These are phyloP conservation scores for Trichosporon inkin DNA, from an alignment of 1,284 basidiomycete species.

Conservation along the genomic window DNA sequence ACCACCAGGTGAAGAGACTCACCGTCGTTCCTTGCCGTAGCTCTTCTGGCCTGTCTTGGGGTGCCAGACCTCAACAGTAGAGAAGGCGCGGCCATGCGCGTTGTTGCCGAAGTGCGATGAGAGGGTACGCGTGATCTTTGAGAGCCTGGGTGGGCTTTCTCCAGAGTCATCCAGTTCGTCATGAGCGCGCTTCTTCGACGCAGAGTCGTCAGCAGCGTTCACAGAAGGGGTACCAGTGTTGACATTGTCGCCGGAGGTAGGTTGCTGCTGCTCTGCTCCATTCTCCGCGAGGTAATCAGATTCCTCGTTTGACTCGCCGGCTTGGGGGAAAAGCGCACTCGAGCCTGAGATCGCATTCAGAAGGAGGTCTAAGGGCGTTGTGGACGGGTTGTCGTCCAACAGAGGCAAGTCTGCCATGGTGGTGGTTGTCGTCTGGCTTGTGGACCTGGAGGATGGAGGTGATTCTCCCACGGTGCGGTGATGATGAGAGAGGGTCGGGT, in stretches of 20 bases:
- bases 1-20: constrained; percentile 5
- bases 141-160: background rate
- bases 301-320: constrained; percentile 6
- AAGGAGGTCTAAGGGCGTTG: constrained; percentile 40
- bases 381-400: constrained; percentile 21
- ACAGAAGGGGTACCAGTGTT: constrained; percentile 5
- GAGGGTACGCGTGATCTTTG: constrained; percentile 16
- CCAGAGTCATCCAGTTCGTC: background rate
- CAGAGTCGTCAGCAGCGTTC: background rate
- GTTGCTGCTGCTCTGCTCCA: background rate
- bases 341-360: constrained; percentile 43
- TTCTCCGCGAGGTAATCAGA: background rate
- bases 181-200: constrained; percentile 5
- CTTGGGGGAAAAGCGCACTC: background rate
- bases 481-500: background rate
- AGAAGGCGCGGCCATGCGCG: constrained; percentile 16
- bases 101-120: constrained; percentile 9
- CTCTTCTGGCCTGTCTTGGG: constrained; percentile 45
- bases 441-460: constrained; percentile 21
- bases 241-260: background rate
- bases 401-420: constrained; percentile 17
- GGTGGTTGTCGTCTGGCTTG: constrained; percentile 16
- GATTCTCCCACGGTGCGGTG: constrained; percentile 18
- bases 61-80: constrained; percentile 42
- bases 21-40: constrained; percentile 45